Evolutionary conservation across 371 early-diverging fungal genomes (phyloP).

Genomic region (Rhizopus stolonifer): DNA sequence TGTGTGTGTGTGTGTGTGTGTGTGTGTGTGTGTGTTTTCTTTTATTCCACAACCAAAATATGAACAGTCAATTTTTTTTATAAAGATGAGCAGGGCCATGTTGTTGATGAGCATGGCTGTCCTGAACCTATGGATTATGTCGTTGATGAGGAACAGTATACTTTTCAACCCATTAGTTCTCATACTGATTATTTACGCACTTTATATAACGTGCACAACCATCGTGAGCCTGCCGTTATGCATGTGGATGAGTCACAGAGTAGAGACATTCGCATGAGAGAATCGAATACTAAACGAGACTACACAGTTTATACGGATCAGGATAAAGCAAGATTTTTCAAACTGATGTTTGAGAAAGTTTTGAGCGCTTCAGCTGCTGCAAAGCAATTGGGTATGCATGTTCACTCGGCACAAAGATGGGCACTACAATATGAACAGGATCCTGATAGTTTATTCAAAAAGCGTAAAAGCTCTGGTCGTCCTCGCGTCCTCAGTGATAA

Average conservation of each 20-base stretch:
- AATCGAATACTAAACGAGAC: background rate
- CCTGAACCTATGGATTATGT: slow-evolving; percentile 23
- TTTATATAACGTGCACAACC: background rate
- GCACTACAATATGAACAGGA: slow-evolving; percentile 15
- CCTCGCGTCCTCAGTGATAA: slow-evolving; percentile 9
- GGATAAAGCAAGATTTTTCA: slow-evolving; percentile 9
- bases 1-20: too few relatives aligned
- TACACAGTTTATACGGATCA: slow-evolving; percentile 14
- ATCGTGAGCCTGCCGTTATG: background rate
- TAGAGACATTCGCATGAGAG: slow-evolving; percentile 8
- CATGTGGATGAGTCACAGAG: background rate
- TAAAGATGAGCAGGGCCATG: slow-evolving; percentile 10
- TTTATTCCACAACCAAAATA: too few relatives aligned
- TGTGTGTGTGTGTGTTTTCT: too few relatives aligned
- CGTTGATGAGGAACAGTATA: slow-evolving; percentile 13
- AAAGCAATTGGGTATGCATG: too few relatives aligned
- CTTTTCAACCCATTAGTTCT: slow-evolving; percentile 12
- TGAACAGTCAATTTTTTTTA: slow-evolving; percentile 7
- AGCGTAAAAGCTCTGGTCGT: slow-evolving; percentile 6
- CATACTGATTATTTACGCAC: slow-evolving; percentile 7
- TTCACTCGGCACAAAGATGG: too few relatives aligned
- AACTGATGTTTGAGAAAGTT: too few relatives aligned
- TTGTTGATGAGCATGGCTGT: too few relatives aligned
- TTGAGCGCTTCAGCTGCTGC: too few relatives aligned
- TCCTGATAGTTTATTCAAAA: slow-evolving; percentile 8